Evolutionary conservation across 129 eudicot genomes (phyloP).

Genomic region (Silybum marianum): DNA sequence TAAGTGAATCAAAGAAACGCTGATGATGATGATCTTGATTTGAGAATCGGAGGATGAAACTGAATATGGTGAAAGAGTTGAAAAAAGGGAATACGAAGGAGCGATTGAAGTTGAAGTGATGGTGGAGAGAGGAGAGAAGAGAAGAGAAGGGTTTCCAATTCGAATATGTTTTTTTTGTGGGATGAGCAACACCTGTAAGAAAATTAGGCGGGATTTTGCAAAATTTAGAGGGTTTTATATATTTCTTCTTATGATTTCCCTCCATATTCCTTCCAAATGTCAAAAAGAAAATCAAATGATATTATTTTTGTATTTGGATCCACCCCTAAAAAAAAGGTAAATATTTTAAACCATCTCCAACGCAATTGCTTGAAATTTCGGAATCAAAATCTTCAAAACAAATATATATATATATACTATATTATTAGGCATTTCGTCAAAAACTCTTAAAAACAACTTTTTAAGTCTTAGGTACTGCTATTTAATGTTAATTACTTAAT

Average conservation of each 20-base stretch:
- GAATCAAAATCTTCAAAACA: too few relatives aligned
- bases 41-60: not conserved
- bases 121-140: not conserved
- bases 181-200: slow-evolving; percentile 18
- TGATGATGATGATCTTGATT: not conserved
- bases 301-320: not conserved
- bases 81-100: slow-evolving; percentile 13
- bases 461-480: too few relatives aligned
- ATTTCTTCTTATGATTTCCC: slow-evolving; percentile 16
- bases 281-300: not conserved
- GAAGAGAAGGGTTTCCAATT: not conserved
- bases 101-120: slow-evolving; percentile 21
- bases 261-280: not conserved
- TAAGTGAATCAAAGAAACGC: not conserved
- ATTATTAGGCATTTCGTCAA: too few relatives aligned
- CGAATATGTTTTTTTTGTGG: slow-evolving; percentile 13
- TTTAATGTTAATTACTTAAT: too few relatives aligned
- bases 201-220: slow-evolving; percentile 32
- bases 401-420: too few relatives aligned
- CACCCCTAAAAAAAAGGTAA: too few relatives aligned
- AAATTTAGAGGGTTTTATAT: slow-evolving; percentile 21
- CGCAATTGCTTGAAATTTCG: too few relatives aligned
- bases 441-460: too few relatives aligned
- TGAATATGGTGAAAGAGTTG: not conserved
- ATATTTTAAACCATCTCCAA: too few relatives aligned